phyloP scores from a whole-genome alignment of 495 filamentous ascomycete species.

The Lasiosphaeria hispida region DNA sequence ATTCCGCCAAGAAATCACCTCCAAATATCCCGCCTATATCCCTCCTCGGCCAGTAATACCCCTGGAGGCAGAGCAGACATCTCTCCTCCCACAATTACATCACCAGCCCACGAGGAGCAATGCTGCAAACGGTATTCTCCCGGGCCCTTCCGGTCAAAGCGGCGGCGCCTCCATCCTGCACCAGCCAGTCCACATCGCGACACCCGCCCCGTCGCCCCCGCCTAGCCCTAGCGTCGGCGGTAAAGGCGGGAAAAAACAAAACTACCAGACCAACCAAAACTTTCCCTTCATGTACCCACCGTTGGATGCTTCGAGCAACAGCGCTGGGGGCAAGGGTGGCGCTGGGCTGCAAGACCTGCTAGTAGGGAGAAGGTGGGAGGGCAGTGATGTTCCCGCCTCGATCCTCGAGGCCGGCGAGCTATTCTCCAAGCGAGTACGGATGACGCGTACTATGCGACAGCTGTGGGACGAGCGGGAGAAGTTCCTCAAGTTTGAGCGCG shows the following conservation, averaged over 20 bases:
- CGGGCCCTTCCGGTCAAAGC: constrained; percentile 45
- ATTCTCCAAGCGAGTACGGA: constrained; percentile 83
- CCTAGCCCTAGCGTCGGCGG: constrained; percentile 87
- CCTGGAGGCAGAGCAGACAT: constrained; percentile 83
- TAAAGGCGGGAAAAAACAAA: constrained; percentile 96
- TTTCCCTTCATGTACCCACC: constrained; percentile 98
- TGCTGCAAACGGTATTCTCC: constrained; percentile 47
- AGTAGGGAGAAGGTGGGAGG: constrained; percentile 81
- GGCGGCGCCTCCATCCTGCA: constrained; percentile 82
- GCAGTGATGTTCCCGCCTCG: constrained; percentile 83
- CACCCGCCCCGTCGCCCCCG: constrained; percentile 93
- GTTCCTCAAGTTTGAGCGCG: constrained; percentile 87
- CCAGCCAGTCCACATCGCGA: constrained; percentile 96
- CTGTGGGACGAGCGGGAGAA: constrained; percentile 90
- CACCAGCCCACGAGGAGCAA: constrained; percentile 61
- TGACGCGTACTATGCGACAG: constrained; percentile 86
- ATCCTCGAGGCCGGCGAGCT: constrained; percentile 94
- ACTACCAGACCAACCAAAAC: constrained; percentile 98
- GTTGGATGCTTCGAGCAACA: constrained; percentile 75
- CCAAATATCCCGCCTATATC: constrained; percentile 95
- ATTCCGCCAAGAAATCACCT: constrained; percentile 96
- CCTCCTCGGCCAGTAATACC: constrained; percentile 82
- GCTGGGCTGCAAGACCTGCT: constrained; percentile 72
- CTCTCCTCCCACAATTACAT: constrained; percentile 80
- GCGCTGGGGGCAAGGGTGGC: constrained; percentile 79